These are phyloP conservation scores for Fusarium longipes DNA, from an alignment of 2,329 filamentous ascomycete species.

Conservation along the genomic window DNA sequence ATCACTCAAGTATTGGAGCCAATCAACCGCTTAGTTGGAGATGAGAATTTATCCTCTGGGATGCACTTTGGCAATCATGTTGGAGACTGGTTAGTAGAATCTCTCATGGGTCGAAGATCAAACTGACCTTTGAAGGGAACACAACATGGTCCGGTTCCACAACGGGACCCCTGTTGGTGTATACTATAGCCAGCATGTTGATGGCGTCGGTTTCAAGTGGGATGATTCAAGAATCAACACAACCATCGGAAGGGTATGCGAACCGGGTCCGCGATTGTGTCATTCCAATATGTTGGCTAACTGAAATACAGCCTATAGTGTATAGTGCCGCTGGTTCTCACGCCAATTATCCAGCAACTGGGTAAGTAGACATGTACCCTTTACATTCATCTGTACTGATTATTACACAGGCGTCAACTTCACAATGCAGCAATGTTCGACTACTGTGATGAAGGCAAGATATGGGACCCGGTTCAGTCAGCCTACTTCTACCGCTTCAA, in stretches of 20 bases:
- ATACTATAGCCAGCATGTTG: conserved; percentile 47
- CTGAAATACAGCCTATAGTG: conserved; percentile 46
- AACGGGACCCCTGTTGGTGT: conserved; percentile 46
- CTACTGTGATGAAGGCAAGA: conserved; percentile 49
- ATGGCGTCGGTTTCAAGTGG: conserved; percentile 46
- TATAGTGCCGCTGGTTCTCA: conserved; percentile 53
- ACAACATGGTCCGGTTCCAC: conserved; percentile 45
- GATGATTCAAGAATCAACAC: conserved; percentile 42
- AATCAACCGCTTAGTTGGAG: conserved; percentile 36
- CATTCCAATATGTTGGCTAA: neutral
- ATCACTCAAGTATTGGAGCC: conserved; percentile 50
- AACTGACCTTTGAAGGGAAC: conserved; percentile 35
- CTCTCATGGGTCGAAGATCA: rapidly evolving
- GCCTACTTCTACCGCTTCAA: conserved; percentile 53
- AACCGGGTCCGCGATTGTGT: neutral
- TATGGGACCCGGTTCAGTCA: conserved; percentile 52
- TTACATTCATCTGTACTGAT: neutral
- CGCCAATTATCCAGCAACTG: conserved; percentile 49
- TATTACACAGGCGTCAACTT: conserved; percentile 44
- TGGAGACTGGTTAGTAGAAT: conserved; percentile 44
- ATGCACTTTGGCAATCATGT: conserved; percentile 49
- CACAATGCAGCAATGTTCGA: conserved; percentile 50
- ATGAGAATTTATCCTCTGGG: conserved; percentile 20
- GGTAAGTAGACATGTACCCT: conserved; percentile 34
- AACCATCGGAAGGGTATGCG: conserved; percentile 45